These are phyloP conservation scores for Gentiana macrophylla DNA, from an alignment of 257 asterid species.

Conservation along the genomic window DNA sequence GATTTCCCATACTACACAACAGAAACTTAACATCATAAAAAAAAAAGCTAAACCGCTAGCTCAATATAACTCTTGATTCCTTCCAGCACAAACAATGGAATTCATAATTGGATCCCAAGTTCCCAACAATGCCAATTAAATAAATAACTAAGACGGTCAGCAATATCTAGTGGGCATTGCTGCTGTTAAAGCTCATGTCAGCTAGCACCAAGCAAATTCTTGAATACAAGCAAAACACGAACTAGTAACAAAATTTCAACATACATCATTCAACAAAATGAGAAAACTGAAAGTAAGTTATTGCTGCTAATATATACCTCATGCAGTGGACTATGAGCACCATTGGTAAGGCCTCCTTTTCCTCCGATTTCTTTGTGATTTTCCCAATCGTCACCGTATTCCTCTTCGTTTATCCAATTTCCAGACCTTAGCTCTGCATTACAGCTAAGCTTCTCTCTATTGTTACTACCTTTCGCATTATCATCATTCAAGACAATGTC, in stretches of 20 bases:
- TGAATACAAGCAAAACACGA: too few relatives aligned
- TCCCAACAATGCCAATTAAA: too few relatives aligned
- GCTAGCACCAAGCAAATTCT: too few relatives aligned
- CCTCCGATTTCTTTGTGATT: conserved; percentile 3
- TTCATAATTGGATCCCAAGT: too few relatives aligned
- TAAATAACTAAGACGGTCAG: too few relatives aligned
- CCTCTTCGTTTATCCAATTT: conserved; percentile 2
- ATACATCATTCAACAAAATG: not conserved
- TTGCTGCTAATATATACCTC: conserved; percentile 12
- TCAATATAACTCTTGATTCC: too few relatives aligned
- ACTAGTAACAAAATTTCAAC: too few relatives aligned
- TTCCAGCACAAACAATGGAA: too few relatives aligned
- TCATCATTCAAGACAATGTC: conserved; percentile 28
- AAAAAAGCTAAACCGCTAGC: too few relatives aligned
- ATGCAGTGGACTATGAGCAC: conserved; percentile 4
- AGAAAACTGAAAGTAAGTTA: not conserved
- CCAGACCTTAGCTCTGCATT: conserved; percentile 1
- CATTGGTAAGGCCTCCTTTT: not conserved
- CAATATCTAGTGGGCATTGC: too few relatives aligned
- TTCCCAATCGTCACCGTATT: not conserved
- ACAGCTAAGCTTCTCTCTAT: not conserved
- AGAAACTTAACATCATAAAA: not conserved
- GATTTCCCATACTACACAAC: conserved; percentile 18
- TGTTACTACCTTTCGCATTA: conserved; percentile 7
- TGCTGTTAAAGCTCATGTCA: too few relatives aligned